Evolutionary conservation across 148 eudicot genomes (phyloP), one percentile per base, ranked within the genome.

Genomic region (Arctostaphylos glauca): DNA sequence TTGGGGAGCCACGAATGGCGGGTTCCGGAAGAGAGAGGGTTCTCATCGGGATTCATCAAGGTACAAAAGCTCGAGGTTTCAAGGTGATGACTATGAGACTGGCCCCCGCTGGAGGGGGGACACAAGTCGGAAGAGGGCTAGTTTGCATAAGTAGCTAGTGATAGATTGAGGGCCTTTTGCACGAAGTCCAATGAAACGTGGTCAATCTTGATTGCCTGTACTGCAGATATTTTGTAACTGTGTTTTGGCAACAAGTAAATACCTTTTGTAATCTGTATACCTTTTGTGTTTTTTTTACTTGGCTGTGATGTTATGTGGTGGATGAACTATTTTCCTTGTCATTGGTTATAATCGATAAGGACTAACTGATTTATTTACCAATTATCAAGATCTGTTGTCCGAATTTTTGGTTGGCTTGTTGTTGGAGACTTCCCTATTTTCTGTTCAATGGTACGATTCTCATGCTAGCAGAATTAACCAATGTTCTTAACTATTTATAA

Each of bases 21-120:
- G 87, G 80, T 87, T 82, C 80, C 84, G 87, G 55, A 92, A 92
- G 86, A 89, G 93, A 82, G 92, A 88, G 81, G 90, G 91, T 78
- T 83, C 90, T 77, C 84, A 86, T 87, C 83, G 84, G 38, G 78
- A 88, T 80, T 67, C 80, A 46, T 82, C 84, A 47, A 90, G 82
- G 86, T 72, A 83, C 47, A 88, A 86, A 85, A 90, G 89, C 59
- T 85, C 89, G 5, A 86, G 88, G 83, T 82, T 89, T 81, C 86
- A 89, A 18, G 90, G 84, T 55, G 82, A 44, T 68, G 90, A 85
- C 21, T 82, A 77, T 75, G 82, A 84, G 48, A 56, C 89, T 67
- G 54, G 82, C 80, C 83, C 74, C 77, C 74, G 78, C 19, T 89
- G 93, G 92, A 83, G 80, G 62, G 83, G 84, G 66, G 84, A 71